Base-by-base conservation (phyloP, 2,329 filamentous ascomycete species). In the Paradendryphiella salina region DNA sequence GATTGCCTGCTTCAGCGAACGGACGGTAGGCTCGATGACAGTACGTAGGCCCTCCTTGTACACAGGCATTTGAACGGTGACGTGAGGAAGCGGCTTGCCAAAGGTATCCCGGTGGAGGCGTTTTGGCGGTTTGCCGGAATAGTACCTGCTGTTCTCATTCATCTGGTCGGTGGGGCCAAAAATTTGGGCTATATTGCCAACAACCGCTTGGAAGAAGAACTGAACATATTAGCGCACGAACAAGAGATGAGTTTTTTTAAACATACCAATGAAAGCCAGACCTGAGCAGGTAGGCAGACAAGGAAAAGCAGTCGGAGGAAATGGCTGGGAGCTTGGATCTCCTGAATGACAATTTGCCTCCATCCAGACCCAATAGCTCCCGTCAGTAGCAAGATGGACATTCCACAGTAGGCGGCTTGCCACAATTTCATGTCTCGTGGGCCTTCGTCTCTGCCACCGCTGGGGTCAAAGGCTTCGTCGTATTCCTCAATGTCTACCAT, bases 31-130 rank as follows among this genome's bases (percentile, higher is more conserved):
- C 15, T 80, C 82, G 64, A 92, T 91, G 71, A 95, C 90, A 54
- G 79, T 83, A 29, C 76, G 76, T 2, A 95, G 79, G 58, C 89
- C 89, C 71, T 95, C 90, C 72, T 93, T 94, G 77, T 94, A 95
- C 0, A 95, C 88, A 4, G 90, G 90, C 70, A 89, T 92, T 67
- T 96, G 90, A 34, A 95, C 88, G 3, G 76, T 79, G 57, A 90
- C 80, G 66, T 90, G 88, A 2, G 87, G 88, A 13, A 92, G 77
- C 67, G 40, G 44, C 1, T 73, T 76, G 73, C 39, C 87, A 79
- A 52, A 55, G 4, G 51, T 56, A 42, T 67, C 61, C 15, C 81
- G 81, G 1, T 86, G 85, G 7, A 86, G 80, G n/a, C 66, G 60
- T n/a, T 52, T 54, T 1, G 69, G 66, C 8, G 64, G 46, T 21